Conservation (phyloP, 257 asterid genomes). For the Penstemon newberryi region DNA sequence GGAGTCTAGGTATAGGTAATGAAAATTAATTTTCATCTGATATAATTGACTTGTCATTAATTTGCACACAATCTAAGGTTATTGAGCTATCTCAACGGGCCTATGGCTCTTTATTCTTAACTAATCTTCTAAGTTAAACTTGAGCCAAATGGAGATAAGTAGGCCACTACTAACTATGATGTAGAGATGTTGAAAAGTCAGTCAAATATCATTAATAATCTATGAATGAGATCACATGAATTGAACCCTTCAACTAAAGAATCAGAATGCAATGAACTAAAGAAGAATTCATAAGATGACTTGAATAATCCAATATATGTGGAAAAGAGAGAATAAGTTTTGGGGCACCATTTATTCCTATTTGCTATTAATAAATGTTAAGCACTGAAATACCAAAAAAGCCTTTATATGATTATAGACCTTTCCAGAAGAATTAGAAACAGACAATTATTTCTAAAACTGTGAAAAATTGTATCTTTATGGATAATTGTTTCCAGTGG, state of each 20-base stretch:
- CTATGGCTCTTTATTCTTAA: neutral
- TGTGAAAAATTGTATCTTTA: constrained; percentile 24
- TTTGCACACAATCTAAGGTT: neutral
- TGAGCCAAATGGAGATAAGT: constrained; percentile 21
- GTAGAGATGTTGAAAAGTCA: constrained; percentile 12
- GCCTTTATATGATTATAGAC: neutral
- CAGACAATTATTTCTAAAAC: constrained; percentile 29
- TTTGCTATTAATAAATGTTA: too few species aligned
- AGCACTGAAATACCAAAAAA: too few species aligned
- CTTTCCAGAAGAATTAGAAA: constrained; percentile 43
- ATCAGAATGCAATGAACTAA: neutral
- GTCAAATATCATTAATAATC: neutral
- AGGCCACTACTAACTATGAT: constrained; percentile 1
- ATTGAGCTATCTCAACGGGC: neutral
- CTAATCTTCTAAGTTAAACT: constrained; percentile 37
- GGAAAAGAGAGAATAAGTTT: too few species aligned
- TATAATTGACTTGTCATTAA: too few species aligned
- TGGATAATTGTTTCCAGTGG: constrained; percentile 32
- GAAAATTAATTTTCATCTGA: too few species aligned
- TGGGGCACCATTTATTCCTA: too few species aligned
- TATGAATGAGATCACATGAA: constrained; percentile 30
- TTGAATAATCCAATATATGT: neutral
- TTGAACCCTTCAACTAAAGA: constrained; percentile 24
- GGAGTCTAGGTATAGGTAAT: too few species aligned
- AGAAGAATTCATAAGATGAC: neutral